Evolutionary conservation across 2,329 filamentous ascomycete genomes (phyloP).

Genomic region (Aspergillus versicolor): DNA sequence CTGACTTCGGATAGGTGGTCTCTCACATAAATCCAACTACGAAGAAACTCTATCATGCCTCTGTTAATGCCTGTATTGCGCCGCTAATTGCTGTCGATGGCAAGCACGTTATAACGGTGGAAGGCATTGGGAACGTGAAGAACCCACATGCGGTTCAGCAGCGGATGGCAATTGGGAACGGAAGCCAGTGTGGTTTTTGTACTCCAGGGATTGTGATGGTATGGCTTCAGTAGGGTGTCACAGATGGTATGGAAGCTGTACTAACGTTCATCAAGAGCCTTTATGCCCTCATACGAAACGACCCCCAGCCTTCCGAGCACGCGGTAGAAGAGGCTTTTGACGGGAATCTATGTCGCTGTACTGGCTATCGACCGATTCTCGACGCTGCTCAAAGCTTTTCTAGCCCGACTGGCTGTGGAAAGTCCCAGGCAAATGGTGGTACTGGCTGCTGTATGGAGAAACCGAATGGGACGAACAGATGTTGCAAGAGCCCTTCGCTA

Average conservation of each 20-base stretch:
- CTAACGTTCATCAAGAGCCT: conserved; percentile 60
- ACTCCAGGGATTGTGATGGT: conserved; percentile 95
- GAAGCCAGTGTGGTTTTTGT: conserved; percentile 93
- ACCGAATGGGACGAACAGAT: conserved; percentile 58
- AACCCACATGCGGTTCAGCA: conserved; percentile 87
- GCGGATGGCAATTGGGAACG: conserved; percentile 84
- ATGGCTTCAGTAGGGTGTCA: conserved; percentile 14
- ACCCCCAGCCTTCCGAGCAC: conserved; percentile 71
- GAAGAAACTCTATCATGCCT: conserved; percentile 90
- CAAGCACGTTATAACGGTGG: conserved; percentile 96
- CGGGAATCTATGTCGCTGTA: conserved; percentile 93
- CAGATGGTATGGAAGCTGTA: not conserved
- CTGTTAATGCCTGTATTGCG: conserved; percentile 92
- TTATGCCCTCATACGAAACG: conserved; percentile 88
- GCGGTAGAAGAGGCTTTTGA: conserved; percentile 96
- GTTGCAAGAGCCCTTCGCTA: conserved; percentile 64
- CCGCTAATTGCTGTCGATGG: conserved; percentile 91
- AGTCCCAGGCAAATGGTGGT: conserved; percentile 58
- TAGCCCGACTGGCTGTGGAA: conserved; percentile 55
- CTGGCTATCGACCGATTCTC: conserved; percentile 88
- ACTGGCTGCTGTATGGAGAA: conserved; percentile 71
- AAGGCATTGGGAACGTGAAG: conserved; percentile 88
- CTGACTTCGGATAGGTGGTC: conserved; percentile 58
- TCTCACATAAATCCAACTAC: conserved; percentile 93
- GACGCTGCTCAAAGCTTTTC: conserved; percentile 88